A percentile compares a stretch with the other conserved stretches of the same genome.
phyloP scores from a whole-genome alignment of 805 yeast species.

The Lipomyces lipofer region DNA sequence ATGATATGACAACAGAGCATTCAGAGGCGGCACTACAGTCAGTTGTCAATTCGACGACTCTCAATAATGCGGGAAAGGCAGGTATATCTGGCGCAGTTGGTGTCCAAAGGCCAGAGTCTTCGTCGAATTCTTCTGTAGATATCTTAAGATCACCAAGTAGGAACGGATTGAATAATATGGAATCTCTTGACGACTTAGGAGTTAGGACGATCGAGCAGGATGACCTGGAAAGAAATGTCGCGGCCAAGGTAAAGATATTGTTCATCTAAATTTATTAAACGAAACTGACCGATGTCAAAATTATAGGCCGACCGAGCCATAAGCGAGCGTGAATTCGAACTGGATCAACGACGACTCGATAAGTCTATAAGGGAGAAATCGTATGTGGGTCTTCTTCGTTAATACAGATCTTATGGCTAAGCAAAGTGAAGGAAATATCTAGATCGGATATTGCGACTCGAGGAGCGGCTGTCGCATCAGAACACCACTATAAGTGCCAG shows the following conservation, averaged over 20 bases:
- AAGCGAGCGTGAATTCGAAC: constrained; percentile 61
- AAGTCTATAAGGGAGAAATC: constrained; percentile 55
- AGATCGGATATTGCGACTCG: constrained; percentile 49
- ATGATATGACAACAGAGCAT: too few relatives aligned
- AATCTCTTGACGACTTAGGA: constrained; percentile 44
- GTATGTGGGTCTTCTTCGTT: constrained; percentile 6
- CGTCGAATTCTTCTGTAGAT: too few relatives aligned
- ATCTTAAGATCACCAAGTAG: neutral
- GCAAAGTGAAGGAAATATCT: constrained; percentile 40
- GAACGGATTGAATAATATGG: neutral
- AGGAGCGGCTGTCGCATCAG: constrained; percentile 51
- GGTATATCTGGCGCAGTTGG: too few relatives aligned
- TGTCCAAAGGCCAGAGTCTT: too few relatives aligned
- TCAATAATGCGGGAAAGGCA: too few relatives aligned
- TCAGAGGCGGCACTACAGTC: too few relatives aligned
- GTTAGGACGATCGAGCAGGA: constrained; percentile 75
- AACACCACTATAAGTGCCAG: constrained; percentile 66
- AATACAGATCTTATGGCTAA: neutral
- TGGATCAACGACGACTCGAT: constrained; percentile 73
- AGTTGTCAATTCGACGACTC: too few relatives aligned
- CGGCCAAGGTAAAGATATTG: constrained; percentile 40
- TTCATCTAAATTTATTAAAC: neutral
- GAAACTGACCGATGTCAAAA: constrained; percentile 19
- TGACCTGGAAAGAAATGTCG: constrained; percentile 72
- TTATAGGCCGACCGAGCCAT: constrained; percentile 64